Percentiles rank a stretch among this genome's conserved stretches.
These are phyloP conservation scores for Leccinum ochraceum DNA, from an alignment of 768 basidiomycete genomes.

Conservation along the genomic window DNA sequence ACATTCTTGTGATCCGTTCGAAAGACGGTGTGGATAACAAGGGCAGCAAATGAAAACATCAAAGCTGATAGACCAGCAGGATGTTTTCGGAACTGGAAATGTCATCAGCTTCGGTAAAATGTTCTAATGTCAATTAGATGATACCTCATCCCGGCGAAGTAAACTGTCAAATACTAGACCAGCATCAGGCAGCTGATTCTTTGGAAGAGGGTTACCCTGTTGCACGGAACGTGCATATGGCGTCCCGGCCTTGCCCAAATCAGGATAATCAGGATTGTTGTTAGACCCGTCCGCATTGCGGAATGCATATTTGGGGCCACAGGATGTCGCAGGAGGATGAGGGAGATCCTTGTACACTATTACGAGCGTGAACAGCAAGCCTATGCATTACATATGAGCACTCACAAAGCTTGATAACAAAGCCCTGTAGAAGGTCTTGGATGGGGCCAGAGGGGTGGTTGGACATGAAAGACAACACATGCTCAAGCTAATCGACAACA, in stretches of 20 bases:
- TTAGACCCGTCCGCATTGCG: conserved; percentile 74
- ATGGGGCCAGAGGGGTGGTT: conserved; percentile 49
- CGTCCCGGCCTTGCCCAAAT: conserved; percentile 75
- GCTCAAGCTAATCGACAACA: conserved; percentile 56
- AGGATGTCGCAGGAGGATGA: conserved; percentile 72
- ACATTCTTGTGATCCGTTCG: conserved; percentile 69
- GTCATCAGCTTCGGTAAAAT: not conserved
- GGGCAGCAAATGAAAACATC: conserved; percentile 81
- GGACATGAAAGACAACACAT: conserved; percentile 64
- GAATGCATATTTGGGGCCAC: conserved; percentile 64
- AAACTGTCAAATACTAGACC: conserved; percentile 82
- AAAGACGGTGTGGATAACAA: conserved; percentile 88
- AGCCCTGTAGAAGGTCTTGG: conserved; percentile 41
- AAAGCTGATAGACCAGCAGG: conserved; percentile 77
- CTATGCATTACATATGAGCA: conserved; percentile 4
- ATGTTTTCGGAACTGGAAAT: conserved; percentile 66
- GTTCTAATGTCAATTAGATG: conserved; percentile 3
- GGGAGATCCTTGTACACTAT: conserved; percentile 80
- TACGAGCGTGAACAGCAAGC: not conserved
- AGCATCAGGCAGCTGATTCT: conserved; percentile 72
- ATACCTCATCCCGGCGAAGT: conserved; percentile 67
- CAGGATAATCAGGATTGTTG: conserved; percentile 71
- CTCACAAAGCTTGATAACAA: conserved; percentile 56
- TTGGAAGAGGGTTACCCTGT: conserved; percentile 62
- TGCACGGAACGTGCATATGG: conserved; percentile 87